Evolutionary conservation across 2,329 filamentous ascomycete species (phyloP), one percentile per base, ranked within the genome.

Genomic region (Cadophora malorum): DNA sequence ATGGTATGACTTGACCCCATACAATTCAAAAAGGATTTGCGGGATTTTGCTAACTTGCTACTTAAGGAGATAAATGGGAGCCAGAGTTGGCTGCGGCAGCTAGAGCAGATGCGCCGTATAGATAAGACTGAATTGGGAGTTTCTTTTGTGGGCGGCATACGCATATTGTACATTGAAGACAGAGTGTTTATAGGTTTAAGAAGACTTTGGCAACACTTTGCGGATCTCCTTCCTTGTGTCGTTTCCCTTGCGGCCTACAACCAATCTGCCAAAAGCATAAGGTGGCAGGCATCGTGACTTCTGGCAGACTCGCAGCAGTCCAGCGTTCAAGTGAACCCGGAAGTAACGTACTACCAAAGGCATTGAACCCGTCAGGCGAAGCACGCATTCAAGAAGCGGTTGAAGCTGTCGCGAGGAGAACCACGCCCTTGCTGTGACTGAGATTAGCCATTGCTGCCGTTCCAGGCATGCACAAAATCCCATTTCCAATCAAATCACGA

Each of bases 41-140:
- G 3, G 41, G 5, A 47, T 19, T 19, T 16, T 47, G 41, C 16
- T 47, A 38, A 38, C 41, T 19, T 47, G 41, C 12, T 47, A 19
- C 5, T 47, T 47, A 3, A 71, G 70, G 94, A 77, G 94, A 96
- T 83, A 95, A 94, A 83, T 99, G 96, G 96, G 96, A 99, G 84
- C 94, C 96, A 8, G 96, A 99, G 83, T 85, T 99, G 78, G 95
- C 95, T 1, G 95, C 96, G 67, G 90, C 88, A 74, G 96, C 96
- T 79, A 90, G 94, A 78, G 96, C 96, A 70, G 96, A 99, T 85
- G 90, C 94, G 65, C 95, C 95, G 63, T 98, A 94, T 84, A 88
- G 92, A 86, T 95, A 90, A 85, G 53, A 58, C 14, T 38, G 19
- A 41, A 21, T 10, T 49, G 45, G 19, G 55, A 70, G 60, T 58